Base-by-base conservation (phyloP, 495 filamentous ascomycete species). In the Sporormia fimetaria region DNA sequence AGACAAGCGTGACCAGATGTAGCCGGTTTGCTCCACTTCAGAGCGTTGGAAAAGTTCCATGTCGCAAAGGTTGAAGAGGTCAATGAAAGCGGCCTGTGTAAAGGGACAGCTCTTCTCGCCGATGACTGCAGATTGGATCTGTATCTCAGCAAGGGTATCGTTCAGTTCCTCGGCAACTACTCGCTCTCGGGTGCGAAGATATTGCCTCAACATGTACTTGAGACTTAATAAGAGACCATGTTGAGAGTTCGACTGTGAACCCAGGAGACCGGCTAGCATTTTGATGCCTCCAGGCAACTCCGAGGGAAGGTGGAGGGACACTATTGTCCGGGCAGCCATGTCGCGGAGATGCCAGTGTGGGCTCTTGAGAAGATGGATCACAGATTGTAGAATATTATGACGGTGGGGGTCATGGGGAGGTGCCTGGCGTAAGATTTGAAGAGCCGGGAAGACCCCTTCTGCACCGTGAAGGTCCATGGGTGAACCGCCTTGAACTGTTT, bases 281-380 rank as follows among this genome's bases (percentile, higher is more conserved):
- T 14, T 10, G 4, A 42, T 47, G 2, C 4, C 22, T 17, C 22
- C 25, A 16, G 22, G 37, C 21, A 23, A 21, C 58, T 4, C 60
- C 42, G 11, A 65, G 57, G 3, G 74, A 57, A 25, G 6, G 3
- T 40, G 36, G 8, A 40, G 44, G 20, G 30, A n/a, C 73, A 74
- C 37, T 69, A 6, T 53, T 12, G 87, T 82, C 27, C 81, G 73
- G 4, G 88, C 87, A 10, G 88, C 83, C 46, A 94, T 87, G 54
- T 94, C 87, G 39, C 90, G 71, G 15, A 96, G 78, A 51, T 83
- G 78, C 90, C 87, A 96, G 11, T 86, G 69, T 2, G 70, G 68
- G 47, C 80, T 87, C n/a, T 69, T 71, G 21, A 87, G 64, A 25
- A 83, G 74, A 25, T 56, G 52, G 7, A 60, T 51, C 21, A 86